These are phyloP conservation scores for Penstemon newberryi DNA, from an alignment of 257 asterid species.

Conservation along the genomic window DNA sequence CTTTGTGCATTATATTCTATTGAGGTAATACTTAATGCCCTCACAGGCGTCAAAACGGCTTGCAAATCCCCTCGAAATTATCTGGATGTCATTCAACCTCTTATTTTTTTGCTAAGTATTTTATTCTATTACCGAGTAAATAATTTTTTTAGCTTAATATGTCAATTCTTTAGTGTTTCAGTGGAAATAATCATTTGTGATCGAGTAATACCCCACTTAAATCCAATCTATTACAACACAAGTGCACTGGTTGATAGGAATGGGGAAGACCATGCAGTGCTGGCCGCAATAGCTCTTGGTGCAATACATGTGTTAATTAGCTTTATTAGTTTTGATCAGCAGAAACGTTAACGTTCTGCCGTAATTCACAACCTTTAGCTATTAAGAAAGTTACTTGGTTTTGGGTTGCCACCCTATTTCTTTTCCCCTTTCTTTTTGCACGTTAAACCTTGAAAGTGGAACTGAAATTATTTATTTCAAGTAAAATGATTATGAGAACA, in stretches of 20 bases:
- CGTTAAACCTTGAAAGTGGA: too few relatives aligned
- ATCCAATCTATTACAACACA: background rate
- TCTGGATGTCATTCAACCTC: conserved; percentile 95
- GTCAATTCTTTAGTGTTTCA: background rate
- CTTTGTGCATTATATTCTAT: too few relatives aligned
- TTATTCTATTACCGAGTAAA: too few relatives aligned
- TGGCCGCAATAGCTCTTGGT: conserved; percentile 95
- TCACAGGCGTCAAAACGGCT: conserved; percentile 63
- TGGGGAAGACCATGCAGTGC: conserved; percentile 99
- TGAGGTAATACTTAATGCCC: conserved; percentile 9
- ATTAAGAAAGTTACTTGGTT: too few relatives aligned
- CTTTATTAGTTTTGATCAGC: too few relatives aligned
- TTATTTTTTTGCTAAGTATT: conserved; percentile 83
- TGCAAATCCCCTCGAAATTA: conserved; percentile 78
- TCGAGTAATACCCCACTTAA: background rate
- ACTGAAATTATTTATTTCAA: too few relatives aligned
- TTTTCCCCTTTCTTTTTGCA: too few relatives aligned
- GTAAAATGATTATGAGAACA: too few relatives aligned
- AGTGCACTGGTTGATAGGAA: conserved; percentile 44
- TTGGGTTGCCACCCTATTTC: too few relatives aligned
- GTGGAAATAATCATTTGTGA: background rate
- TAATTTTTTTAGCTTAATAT: background rate
- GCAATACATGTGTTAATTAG: conserved; percentile 81
- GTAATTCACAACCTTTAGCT: too few relatives aligned
- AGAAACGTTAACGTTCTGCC: too few relatives aligned